Percentiles rank a stretch among this genome's conserved stretches.
Conservation (phyloP, 179 eudicot genomes). For the Patellifolia procumbens region DNA sequence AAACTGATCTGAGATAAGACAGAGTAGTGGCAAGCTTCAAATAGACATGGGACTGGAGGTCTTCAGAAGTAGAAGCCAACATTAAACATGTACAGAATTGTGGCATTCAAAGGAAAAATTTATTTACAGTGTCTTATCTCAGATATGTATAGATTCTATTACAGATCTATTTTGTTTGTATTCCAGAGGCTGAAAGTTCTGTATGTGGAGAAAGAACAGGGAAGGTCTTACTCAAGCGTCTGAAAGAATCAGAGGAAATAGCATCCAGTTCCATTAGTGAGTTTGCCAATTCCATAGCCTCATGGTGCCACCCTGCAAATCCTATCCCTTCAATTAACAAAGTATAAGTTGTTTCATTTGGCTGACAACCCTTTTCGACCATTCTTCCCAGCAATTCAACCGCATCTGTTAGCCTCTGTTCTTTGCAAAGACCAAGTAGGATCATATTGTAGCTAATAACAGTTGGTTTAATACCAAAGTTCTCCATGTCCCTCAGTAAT, state of each 20-base stretch:
- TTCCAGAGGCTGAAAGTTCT: conserved; percentile 19
- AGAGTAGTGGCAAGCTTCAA: neutral
- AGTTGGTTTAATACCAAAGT: conserved; percentile 38
- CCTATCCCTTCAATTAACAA: conserved; percentile 68
- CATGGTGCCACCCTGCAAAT: conserved; percentile 56
- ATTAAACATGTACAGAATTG: conserved; percentile 4
- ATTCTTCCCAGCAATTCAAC: conserved; percentile 49
- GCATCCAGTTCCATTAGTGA: conserved; percentile 35
- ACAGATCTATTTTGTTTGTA: neutral
- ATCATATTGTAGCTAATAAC: conserved; percentile 63
- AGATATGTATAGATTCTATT: neutral
- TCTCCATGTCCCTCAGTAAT: conserved; percentile 53
- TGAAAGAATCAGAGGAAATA: conserved; percentile 42
- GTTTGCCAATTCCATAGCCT: conserved; percentile 60
- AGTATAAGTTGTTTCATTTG: conserved; percentile 65
- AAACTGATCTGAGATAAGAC: neutral
- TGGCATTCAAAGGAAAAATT: neutral
- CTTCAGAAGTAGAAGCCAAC: conserved; percentile 12
- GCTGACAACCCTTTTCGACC: conserved; percentile 54
- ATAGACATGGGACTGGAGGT: neutral
- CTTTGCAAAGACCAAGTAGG: conserved; percentile 65
- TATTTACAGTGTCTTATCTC: conserved; percentile 17
- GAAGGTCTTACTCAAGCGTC: conserved; percentile 54
- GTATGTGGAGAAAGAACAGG: conserved; percentile 35
- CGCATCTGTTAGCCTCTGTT: conserved; percentile 53